Base-by-base conservation (phyloP, 768 basidiomycete genomes). In the Clitopilus passeckerianus region DNA sequence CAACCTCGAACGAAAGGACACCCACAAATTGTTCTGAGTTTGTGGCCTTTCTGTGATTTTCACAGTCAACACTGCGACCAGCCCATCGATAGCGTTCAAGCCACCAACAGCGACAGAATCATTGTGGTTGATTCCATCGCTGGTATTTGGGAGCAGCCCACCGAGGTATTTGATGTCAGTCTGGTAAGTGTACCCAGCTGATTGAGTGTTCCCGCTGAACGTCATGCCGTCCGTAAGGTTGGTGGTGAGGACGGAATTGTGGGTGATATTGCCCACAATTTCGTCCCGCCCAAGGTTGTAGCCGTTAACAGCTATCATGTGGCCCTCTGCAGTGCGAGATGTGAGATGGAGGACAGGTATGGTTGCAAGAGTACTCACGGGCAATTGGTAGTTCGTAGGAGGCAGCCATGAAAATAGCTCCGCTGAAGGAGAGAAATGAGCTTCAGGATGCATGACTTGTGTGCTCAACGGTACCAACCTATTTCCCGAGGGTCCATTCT, bases 241-340 rank as follows among this genome's bases (percentile, higher is more conserved):
- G 34, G 65, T 15, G 0, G 84, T 82, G 16, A 77, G 74, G 57
- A 89, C 74, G 9, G 70, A 46, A 22, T 78, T 74, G 20, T 73
- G 68, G 0, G 93, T 94, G 22, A 90, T 86, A 68, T 94, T 94
- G 20, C 90, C 91, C 23, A 95, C 75, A n/a, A 96, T 74, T 79
- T 84, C 89, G 68, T 97, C 93, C 23, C 86, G 87, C 12, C 87
- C 93, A 30, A 89, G 76, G 68, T 95, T 87, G 71, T 95, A 93
- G 71, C 93, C 93, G 60, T 94, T 81, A 6, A 75, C 73, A 18
- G 90, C 68, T 68, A 95, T 91, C 65, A 91, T 85, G 70, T 94
- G 91, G 22, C 74, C 66, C 20, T 75, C 86, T 85, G 62, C 15
- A 41, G 20, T 5, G 24, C 6, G 53, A 15, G 9, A 15, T 6